These are phyloP conservation scores for Venturia effusa DNA, from an alignment of 2,329 filamentous ascomycete species.

Conservation along the genomic window DNA sequence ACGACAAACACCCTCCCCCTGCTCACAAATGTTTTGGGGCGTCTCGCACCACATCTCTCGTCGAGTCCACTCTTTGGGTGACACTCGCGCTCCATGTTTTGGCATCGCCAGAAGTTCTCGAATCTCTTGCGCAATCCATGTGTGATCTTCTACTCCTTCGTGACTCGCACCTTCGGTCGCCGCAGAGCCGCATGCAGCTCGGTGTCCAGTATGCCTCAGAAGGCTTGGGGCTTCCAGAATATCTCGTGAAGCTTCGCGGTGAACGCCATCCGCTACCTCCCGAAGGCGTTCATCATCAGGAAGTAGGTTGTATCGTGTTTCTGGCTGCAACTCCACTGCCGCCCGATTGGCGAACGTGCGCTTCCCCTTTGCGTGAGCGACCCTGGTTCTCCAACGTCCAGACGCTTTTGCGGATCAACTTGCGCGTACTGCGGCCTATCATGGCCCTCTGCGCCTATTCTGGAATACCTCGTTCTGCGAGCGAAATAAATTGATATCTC, in stretches of 20 bases:
- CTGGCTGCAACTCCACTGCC: background rate
- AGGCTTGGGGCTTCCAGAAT: background rate
- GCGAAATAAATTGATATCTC: constrained; percentile 9
- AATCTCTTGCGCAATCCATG: background rate
- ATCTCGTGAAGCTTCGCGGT: background rate
- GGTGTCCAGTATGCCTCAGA: background rate
- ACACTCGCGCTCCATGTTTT: background rate
- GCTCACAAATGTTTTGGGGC: background rate
- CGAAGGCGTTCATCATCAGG: background rate
- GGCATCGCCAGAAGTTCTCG: background rate
- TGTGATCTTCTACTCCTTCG: background rate
- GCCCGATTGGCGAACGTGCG: background rate
- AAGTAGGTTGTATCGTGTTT: background rate
- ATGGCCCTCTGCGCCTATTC: background rate
- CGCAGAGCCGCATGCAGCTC: background rate
- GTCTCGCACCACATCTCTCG: background rate
- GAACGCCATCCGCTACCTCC: background rate
- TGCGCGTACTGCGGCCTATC: constrained; percentile 1
- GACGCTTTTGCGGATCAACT: background rate
- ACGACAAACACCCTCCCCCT: background rate
- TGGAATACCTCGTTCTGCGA: constrained; percentile 3
- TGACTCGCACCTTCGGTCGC: background rate
- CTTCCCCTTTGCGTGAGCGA: background rate
- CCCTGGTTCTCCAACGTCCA: background rate
- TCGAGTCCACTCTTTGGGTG: background rate